Conservation (phyloP, 1,284 basidiomycete species). For the Xanthoconium separans region DNA sequence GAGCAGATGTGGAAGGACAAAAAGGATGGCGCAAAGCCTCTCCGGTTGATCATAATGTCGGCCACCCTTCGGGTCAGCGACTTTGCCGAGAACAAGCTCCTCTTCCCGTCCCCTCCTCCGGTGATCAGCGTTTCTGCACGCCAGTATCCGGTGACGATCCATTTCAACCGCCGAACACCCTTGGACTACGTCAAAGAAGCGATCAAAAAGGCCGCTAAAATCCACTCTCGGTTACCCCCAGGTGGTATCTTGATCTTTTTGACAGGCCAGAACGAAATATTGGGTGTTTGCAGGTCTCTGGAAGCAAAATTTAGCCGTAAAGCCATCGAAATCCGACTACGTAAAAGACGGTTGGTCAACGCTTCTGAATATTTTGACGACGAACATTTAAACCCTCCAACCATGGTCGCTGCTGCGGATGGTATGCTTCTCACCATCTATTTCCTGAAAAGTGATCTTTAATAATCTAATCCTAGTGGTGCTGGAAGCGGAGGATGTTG, state of each 20-base stretch:
- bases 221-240: conserved; percentile 87
- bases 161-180: conserved; percentile 87
- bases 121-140: conserved; percentile 88
- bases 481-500: conserved; percentile 82
- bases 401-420: conserved; percentile 22
- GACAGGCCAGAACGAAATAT: conserved; percentile 98
- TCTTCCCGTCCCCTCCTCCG: conserved; percentile 86
- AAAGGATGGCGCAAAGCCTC: conserved; percentile 57
- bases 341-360: conserved; percentile 36
- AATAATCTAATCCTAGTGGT: conserved; percentile 36
- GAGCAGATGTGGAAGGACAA: conserved; percentile 86
- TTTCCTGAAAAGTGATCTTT: neutral
- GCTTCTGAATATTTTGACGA: conserved; percentile 31
- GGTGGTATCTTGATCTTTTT: conserved; percentile 97
- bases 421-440: conserved; percentile 16
- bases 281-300: conserved; percentile 82
- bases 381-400: conserved; percentile 7
- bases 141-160: conserved; percentile 94
- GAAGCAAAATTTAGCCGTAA: conserved; percentile 76
- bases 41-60: conserved; percentile 98
- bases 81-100: conserved; percentile 83
- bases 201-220: conserved; percentile 88
- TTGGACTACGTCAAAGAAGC: conserved; percentile 91
- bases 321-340: conserved; percentile 55
- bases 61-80: conserved; percentile 94